Base-by-base conservation (phyloP, 257 asterid species). In the Marsdenia floribunda region DNA sequence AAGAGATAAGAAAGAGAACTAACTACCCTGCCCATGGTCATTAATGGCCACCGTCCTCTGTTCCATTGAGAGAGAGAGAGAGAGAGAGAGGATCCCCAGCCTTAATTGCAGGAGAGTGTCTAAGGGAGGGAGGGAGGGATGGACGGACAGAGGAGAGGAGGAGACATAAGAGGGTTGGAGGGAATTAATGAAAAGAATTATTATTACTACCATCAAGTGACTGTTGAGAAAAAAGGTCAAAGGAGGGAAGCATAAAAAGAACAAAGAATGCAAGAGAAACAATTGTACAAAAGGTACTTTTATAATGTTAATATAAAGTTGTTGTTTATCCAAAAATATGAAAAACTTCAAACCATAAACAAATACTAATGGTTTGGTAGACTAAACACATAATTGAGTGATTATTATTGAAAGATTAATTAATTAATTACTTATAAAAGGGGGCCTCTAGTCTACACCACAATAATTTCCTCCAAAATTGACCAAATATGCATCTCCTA, bases 1-100 rank as follows among this genome's bases (percentile, higher is more conserved):
- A 66, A 57, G 61, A 72, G 78, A 61, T 69, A 72, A 74, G 74
- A 44, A 72, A 53, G 26, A 29, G 75, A 65, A 72, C 71, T 29
- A 65, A 72, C 71, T 29, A 63, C 77, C 59, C 79, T 65, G 79
- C 77, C 77, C 79, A 76, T 72, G 67, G 70, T 74, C 78, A 83
- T 88, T 83, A 83, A 86, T 83, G 81, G 70, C 78, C 90, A 84
- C 93, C 93, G 90, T 77, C 47, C 60, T 35, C 78, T 79, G 55
- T 84, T 71, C 93, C 96, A 90, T 81, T 88, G 11, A 79, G 78
- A 80, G 52, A 68, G 90, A 75, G 84, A 77, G 83, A 83, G 84
- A 68, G 58, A 70, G 38, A 57, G 70, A 47, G 12, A 10, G 14
- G 35, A 42, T 68, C 50, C 0, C 29, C 21, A 16, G 24, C 60